A percentile compares a stretch with the other conserved stretches of the same genome.
phyloP scores from a whole-genome alignment of 805 yeast genomes.

The Wickerhamomyces strasburgensis region DNA sequence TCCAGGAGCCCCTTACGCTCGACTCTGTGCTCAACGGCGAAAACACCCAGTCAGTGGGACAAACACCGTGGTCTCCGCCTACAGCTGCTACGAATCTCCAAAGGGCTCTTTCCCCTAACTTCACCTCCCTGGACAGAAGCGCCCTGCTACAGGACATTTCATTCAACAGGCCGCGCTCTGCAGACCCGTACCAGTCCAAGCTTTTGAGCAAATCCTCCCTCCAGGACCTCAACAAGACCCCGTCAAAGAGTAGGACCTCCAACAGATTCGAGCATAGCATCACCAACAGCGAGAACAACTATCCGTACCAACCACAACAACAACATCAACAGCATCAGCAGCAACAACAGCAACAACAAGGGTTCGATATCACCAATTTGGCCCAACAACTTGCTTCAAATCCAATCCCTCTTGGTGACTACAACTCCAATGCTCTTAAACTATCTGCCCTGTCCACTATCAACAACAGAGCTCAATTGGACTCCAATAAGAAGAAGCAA shows the following conservation, averaged over 20 bases:
- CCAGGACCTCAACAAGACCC: conserved; percentile 7
- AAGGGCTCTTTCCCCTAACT: conserved; percentile 28
- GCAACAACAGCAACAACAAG: conserved; percentile 9
- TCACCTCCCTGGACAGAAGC: conserved; percentile 15
- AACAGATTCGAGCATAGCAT: conserved; percentile 14
- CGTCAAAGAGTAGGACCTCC: conserved; percentile 19
- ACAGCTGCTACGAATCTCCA: conserved; percentile 22
- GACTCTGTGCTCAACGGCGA: conserved; percentile 33
- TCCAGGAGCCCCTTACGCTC: conserved; percentile 32
- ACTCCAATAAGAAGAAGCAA: conserved; percentile 29
- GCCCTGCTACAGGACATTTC: conserved; percentile 23
- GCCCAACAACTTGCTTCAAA: conserved; percentile 25
- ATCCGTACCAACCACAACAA: conserved; percentile 6
- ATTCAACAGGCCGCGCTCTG: conserved; percentile 36
- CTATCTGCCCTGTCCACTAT: conserved; percentile 65
- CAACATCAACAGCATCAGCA: conserved; percentile 2
- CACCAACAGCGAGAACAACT: too few species aligned
- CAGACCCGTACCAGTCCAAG: conserved; percentile 31
- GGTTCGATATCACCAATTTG: conserved; percentile 24
- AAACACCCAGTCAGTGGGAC: conserved; percentile 37
- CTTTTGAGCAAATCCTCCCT: conserved; percentile 2
- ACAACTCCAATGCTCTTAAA: conserved; percentile 41
- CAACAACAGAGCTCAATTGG: conserved; percentile 44
- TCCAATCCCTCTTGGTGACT: conserved; percentile 17
- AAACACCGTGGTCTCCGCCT: conserved; percentile 32